Evolutionary conservation across 1,284 basidiomycete genomes (phyloP).

Genomic region (Ganoderma meredithae): DNA sequence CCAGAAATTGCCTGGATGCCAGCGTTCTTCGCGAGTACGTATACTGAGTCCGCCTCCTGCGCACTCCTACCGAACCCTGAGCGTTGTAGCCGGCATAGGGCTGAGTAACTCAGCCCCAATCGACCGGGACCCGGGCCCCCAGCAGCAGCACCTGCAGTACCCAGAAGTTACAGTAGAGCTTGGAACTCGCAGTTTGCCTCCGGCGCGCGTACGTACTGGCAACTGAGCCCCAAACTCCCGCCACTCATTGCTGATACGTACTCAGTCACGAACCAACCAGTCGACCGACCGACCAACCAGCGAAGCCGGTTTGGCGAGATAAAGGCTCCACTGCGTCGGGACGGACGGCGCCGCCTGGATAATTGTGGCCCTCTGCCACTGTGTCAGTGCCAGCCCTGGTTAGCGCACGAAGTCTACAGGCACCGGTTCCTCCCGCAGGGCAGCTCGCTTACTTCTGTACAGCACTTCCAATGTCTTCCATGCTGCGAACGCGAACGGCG

Average conservation of each 20-base stretch:
- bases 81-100: not conserved
- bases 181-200: not conserved
- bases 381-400: too few species aligned
- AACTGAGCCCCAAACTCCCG: not conserved
- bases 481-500: not conserved
- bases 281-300: too few species aligned
- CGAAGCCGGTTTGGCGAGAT: not conserved
- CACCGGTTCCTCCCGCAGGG: not conserved
- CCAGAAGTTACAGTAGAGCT: not conserved
- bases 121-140: not conserved
- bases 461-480: too few species aligned
- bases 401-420: not conserved
- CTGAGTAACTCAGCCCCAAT: not conserved
- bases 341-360: not conserved
- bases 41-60: not conserved
- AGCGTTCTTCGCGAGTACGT: not conserved
- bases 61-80: too few species aligned
- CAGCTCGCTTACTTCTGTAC: too few species aligned
- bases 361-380: not conserved
- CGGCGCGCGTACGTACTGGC: not conserved
- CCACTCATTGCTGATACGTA: not conserved
- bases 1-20: not conserved
- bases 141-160: not conserved
- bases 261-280: too few species aligned
- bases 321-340: not conserved